Conservation (phyloP, 2,329 filamentous ascomycete genomes). For the Catunica adiposa region DNA sequence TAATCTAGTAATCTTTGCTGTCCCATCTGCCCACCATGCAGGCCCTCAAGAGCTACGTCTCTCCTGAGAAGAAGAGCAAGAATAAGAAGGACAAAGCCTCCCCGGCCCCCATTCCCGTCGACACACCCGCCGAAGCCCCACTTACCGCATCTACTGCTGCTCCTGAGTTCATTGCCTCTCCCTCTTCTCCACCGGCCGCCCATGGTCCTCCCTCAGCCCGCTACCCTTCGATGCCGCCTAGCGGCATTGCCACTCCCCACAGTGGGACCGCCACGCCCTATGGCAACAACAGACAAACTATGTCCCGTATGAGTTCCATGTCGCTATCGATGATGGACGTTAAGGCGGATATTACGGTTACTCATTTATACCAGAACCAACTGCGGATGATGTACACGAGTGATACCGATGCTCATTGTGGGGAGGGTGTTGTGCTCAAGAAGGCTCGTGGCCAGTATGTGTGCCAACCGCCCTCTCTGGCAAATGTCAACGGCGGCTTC, state of each 20-base stretch:
- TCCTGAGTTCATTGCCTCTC: background rate
- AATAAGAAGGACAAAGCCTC: background rate
- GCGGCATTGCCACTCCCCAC: constrained; percentile 5
- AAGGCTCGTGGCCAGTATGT: constrained; percentile 26
- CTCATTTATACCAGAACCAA: constrained; percentile 15
- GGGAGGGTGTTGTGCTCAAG: constrained; percentile 23
- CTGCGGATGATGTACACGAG: constrained; percentile 13
- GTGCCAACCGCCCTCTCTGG: constrained; percentile 20
- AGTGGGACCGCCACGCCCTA: constrained; percentile 4
- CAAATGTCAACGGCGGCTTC: constrained; percentile 29
- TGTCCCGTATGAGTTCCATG: constrained; percentile 10
- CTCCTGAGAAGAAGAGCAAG: constrained; percentile 7
- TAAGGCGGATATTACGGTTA: constrained; percentile 15
- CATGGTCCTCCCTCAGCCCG: background rate
- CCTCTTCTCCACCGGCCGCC: background rate
- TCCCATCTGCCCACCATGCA: constrained; percentile 3
- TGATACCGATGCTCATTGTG: constrained; percentile 7
- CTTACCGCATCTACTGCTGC: background rate
- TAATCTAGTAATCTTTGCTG: background rate
- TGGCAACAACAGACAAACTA: background rate
- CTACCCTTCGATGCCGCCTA: background rate
- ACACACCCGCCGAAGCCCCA: background rate
- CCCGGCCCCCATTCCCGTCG: background rate
- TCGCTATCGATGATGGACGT: constrained; percentile 12
- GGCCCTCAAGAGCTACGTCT: constrained; percentile 10